phyloP scores from a whole-genome alignment of 768 basidiomycete species.

The Suillus ampliporus region DNA sequence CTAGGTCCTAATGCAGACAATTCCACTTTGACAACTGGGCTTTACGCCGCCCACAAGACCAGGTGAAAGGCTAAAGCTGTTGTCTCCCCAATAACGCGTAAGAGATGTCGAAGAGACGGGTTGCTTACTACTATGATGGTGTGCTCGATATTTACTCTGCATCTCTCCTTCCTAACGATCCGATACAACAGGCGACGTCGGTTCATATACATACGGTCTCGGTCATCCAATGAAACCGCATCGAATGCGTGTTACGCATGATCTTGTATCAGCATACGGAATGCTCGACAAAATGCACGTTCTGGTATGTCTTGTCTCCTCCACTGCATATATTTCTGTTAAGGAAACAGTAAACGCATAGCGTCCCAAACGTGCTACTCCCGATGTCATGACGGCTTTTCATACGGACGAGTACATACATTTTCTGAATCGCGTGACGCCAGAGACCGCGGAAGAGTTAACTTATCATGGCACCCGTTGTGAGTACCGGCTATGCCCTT shows the following conservation, averaged over 20 bases:
- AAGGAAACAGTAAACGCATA: slow-evolving; percentile 31
- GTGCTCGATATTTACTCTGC: slow-evolving; percentile 24
- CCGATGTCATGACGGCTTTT: slow-evolving; percentile 87
- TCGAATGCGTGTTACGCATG: slow-evolving; percentile 92
- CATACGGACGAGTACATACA: slow-evolving; percentile 99
- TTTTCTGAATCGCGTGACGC: slow-evolving; percentile 86
- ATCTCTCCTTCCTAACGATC: slow-evolving; percentile 6
- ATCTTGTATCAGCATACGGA: slow-evolving; percentile 87
- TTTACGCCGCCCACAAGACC: not conserved
- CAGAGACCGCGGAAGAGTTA: slow-evolving; percentile 87
- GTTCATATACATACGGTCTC: slow-evolving; percentile 80
- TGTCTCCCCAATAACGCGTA: not conserved
- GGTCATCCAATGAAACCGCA: slow-evolving; percentile 98
- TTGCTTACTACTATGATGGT: slow-evolving; percentile 85
- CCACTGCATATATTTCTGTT: not conserved
- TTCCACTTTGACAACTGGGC: not conserved
- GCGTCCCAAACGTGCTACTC: slow-evolving; percentile 73
- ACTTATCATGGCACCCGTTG: slow-evolving; percentile 87
- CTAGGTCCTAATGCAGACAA: not conserved
- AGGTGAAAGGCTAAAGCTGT: not conserved
- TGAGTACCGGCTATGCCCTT: slow-evolving; percentile 42
- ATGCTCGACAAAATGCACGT: slow-evolving; percentile 96
- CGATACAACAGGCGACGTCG: slow-evolving; percentile 62
- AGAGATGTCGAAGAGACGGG: slow-evolving; percentile 71
- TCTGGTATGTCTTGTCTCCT: slow-evolving; percentile 57